Base-by-base conservation (phyloP, 805 yeast species). In the Sungouiozyma intestinalis region DNA sequence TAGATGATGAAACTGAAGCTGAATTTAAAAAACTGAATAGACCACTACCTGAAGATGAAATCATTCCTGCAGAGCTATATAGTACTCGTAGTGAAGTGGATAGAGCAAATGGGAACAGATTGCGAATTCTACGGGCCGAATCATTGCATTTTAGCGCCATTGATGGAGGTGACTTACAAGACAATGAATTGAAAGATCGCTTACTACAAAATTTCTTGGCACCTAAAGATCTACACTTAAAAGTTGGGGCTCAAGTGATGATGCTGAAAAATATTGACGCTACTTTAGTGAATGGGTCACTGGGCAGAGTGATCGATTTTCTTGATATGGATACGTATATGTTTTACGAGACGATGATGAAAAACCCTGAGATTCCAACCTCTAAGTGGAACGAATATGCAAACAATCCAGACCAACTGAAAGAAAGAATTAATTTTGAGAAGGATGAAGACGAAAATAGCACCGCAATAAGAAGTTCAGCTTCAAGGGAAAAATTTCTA, bases 191-290 rank as follows among this genome's bases (percentile, higher is more conserved):
- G 18, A 64, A 73, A 37, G 67, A 67, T 39, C 66, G 62, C 40
- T 52, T 79, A 18, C 58, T 80, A 11, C 66, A 69, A 17, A 75
- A 77, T 49, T 78, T 81, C 48, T 59, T 83, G 52, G 83, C 87
- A 1, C 84, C 85, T 2, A 64, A 68, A 32, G 63, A 61, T 32
- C 55, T 84, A 13, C 65, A 65, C 5, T 62, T 84, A 51, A 84
- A 82, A 53, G 71, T 71, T 42, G 81, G 81, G 36, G 85, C 90
- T 0, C 92, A 83, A 60, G 94, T 84, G 1, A 83, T 84, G 90
- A 76, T 83, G 69, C 70, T 83, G 38, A 83, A 83, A 55, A 84
- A 84, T 54, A 69, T 79, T 43, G 90, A 81, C 54, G 80, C 74
- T 21, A 70, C 77, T 0, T 65, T 84, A 38, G 92, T 83, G 9